Percentiles rank a stretch among this genome's conserved stretches.
These are phyloP conservation scores for Abelmoschus esculentus DNA, from an alignment of 345 rosid genomes.

Conservation along the genomic window DNA sequence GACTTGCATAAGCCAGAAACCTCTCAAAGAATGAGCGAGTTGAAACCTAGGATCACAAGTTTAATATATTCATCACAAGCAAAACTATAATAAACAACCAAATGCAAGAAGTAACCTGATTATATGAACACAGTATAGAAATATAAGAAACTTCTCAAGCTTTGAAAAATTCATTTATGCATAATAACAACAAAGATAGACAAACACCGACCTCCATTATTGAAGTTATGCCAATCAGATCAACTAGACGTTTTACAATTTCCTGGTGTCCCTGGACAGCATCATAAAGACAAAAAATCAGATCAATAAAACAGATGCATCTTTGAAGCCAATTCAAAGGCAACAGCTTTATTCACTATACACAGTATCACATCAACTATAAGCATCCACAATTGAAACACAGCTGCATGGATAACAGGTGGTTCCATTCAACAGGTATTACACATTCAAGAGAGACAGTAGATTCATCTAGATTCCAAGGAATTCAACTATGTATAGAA, in stretches of 20 bases:
- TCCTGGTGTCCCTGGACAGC: constrained; percentile 65
- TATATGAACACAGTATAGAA: not conserved
- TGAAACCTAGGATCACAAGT: not conserved
- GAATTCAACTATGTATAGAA: no score
- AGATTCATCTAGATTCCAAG: no score
- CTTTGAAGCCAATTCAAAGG: no score
- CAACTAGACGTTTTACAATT: constrained; percentile 61
- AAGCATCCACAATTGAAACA: no score
- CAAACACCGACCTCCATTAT: constrained; percentile 75
- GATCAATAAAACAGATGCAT: not conserved
- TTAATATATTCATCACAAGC: not conserved
- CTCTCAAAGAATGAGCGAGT: not conserved
- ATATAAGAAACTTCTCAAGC: not conserved
- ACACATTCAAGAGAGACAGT: no score
- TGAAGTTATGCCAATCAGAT: constrained; percentile 86
- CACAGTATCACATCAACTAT: no score
- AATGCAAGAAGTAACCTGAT: not conserved
- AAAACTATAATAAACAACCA: not conserved
- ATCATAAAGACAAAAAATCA: constrained; percentile 15
- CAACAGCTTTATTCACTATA: no score
- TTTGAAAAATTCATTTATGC: not conserved
- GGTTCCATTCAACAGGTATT: no score
- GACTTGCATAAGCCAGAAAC: not conserved
- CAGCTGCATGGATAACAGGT: no score
- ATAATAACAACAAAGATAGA: constrained; percentile 10